Conservation (phyloP, 2,329 filamentous ascomycete genomes). For the Zasmidium citrigriseum region DNA sequence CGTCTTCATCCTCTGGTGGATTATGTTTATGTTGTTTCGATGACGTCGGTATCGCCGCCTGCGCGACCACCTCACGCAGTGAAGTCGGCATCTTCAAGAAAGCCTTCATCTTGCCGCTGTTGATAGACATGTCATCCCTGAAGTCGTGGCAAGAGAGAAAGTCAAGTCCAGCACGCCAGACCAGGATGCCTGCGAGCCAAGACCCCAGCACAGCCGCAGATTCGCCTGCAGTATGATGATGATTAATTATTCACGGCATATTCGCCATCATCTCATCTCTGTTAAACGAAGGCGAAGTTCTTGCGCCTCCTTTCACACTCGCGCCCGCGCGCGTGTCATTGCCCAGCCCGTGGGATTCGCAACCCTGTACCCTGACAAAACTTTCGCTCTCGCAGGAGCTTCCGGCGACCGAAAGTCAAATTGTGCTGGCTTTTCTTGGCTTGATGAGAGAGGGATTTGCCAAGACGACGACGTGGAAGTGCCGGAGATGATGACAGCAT, state of each 20-base stretch:
- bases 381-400: too few relatives aligned
- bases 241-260: too few relatives aligned
- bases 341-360: neutral
- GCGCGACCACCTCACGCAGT: neutral
- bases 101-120: neutral
- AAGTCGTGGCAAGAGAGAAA: too few relatives aligned
- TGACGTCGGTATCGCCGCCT: neutral
- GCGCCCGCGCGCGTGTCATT: neutral
- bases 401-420: too few relatives aligned
- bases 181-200: neutral
- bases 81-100: slow-evolving; percentile 1
- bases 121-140: neutral
- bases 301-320: neutral
- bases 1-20: neutral
- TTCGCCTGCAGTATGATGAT: too few relatives aligned
- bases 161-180: neutral
- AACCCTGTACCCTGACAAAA: too few relatives aligned
- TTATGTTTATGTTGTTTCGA: neutral
- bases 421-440: too few relatives aligned
- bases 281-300: neutral
- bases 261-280: too few relatives aligned
- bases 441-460: too few relatives aligned
- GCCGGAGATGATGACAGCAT: neutral
- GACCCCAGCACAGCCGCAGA: too few relatives aligned
- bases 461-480: neutral